A percentile compares a stretch with the other conserved stretches of the same genome.
Evolutionary conservation across 2,329 filamentous ascomycete species (phyloP).

Genomic region (Colletotrichum shisoi): DNA sequence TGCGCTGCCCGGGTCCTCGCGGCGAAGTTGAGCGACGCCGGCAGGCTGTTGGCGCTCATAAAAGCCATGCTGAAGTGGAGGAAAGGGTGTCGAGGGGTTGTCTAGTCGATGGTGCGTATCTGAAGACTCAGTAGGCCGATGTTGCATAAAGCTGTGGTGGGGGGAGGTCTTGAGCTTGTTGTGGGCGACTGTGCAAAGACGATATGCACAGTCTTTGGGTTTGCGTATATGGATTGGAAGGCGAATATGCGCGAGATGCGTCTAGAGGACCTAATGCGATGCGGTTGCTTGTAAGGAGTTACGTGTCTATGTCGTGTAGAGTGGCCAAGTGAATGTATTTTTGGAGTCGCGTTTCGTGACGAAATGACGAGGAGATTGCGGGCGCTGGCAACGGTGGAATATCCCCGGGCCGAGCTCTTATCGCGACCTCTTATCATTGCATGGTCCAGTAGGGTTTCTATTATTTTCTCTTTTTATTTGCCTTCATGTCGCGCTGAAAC

Average conservation of each 20-base stretch:
- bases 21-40: conserved; percentile 49
- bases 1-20: conserved; percentile 48
- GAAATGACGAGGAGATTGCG: conserved; percentile 37
- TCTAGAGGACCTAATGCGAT: conserved; percentile 15
- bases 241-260: conserved; percentile 14
- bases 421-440: conserved; percentile 6
- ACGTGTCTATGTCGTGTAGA: conserved; percentile 30
- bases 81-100: conserved; percentile 47
- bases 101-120: conserved; percentile 52
- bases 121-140: conserved; percentile 61
- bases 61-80: conserved; percentile 66
- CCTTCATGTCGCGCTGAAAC: neutral
- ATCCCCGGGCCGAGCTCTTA: conserved; percentile 37
- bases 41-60: conserved; percentile 52
- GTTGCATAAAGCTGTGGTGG: conserved; percentile 69
- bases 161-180: conserved; percentile 46
- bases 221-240: neutral
- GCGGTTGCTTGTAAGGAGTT: conserved; percentile 18
- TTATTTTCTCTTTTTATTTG: neutral
- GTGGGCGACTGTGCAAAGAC: conserved; percentile 59
- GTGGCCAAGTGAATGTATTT: conserved; percentile 28
- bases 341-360: conserved; percentile 31
- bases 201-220: conserved; percentile 60
- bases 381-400: conserved; percentile 25
- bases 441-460: no score